Evolutionary conservation across 163 green algal species (phyloP).

Genomic region (Chloroidium sp.): DNA sequence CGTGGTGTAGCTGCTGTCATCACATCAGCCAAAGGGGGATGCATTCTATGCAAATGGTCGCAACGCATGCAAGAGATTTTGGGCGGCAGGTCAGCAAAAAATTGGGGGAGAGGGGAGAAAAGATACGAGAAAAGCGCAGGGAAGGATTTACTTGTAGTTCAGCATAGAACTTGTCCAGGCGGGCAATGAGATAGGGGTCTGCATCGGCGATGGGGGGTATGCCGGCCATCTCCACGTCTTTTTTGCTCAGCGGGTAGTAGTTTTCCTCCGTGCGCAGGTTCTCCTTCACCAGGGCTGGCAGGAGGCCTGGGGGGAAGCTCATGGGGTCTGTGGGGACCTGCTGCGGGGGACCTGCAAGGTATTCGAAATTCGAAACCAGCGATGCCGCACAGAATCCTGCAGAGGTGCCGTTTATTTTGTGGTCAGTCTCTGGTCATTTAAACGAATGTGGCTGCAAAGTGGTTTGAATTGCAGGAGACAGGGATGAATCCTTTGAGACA

Average conservation of each 20-base stretch:
- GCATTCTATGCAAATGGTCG: no score
- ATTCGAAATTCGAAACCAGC: no score
- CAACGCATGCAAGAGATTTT: no score
- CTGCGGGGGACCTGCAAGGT: constrained; percentile 1
- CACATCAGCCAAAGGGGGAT: no score
- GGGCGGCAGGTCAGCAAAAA: no score
- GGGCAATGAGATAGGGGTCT: constrained; percentile 60
- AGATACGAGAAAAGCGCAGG: no score
- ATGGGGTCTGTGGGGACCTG: constrained; percentile 22
- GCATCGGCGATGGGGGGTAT: constrained; percentile 40
- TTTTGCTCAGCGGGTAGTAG: constrained; percentile 55
- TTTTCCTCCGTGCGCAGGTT: constrained; percentile 40
- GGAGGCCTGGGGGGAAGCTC: constrained; percentile 47
- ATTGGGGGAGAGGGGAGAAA: no score
- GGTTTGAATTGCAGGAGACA: background rate
- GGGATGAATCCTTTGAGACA: background rate
- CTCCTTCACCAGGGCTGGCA: constrained; percentile 28
- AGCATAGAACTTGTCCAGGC: constrained; percentile 68
- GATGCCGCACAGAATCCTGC: background rate
- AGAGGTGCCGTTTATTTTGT: background rate
- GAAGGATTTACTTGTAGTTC: constrained; percentile 26
- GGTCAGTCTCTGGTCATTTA: background rate
- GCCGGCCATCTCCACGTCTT: constrained; percentile 50
- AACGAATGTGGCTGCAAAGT: background rate
- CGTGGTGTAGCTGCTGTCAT: no score